Evolutionary conservation across 169 alveolate species (phyloP), one percentile per base, ranked within the genome.

Genomic region (Condylostoma magnum): DNA sequence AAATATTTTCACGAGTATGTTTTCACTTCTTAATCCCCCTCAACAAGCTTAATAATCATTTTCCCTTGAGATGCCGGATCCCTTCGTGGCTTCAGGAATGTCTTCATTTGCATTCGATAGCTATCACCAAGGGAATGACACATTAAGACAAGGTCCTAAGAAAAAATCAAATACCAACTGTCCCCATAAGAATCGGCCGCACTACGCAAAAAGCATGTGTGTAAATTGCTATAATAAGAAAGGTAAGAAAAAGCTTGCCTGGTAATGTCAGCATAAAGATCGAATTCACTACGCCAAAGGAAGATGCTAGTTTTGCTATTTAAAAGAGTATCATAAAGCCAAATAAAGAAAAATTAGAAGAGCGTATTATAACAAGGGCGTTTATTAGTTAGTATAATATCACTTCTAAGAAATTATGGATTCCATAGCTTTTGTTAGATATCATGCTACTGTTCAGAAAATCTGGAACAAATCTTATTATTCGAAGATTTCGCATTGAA

Each of bases 121-220:
- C 25, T 22, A 22, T 47, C 55, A 6, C 25, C 20, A 6, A 27
- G 6, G 25, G 25, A 22, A 22, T 30, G 25, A 47, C 20, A 47
- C 25, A 27, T 30, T 6, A 27, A 22, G 8, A 27, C 55, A 47
- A 30, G 25, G 20, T 47, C 8, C 25, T 30, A 47, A 47, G 25
- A 10, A 27, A 27, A 57, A 57, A 36, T 18, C 20, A 15, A 36
- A 34, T 18, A 57, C 69, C 18, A 36, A 28, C 20, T 87, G 94
- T 46, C 91, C 91, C 51, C 94, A 87, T 65, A 66, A 76, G 15
- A 77, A 78, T 34, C 56, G 79, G 31, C 83, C 83, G 63, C 94
- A 87, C 69, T 87, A 87, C 53, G 94, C 94, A n/a, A 87, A 87
- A 75, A 83, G 83, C 20, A 87, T 87, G 94, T 87, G 94, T 65